phyloP scores from a whole-genome alignment of 805 yeast genomes.

The Osmozyma mogii region DNA sequence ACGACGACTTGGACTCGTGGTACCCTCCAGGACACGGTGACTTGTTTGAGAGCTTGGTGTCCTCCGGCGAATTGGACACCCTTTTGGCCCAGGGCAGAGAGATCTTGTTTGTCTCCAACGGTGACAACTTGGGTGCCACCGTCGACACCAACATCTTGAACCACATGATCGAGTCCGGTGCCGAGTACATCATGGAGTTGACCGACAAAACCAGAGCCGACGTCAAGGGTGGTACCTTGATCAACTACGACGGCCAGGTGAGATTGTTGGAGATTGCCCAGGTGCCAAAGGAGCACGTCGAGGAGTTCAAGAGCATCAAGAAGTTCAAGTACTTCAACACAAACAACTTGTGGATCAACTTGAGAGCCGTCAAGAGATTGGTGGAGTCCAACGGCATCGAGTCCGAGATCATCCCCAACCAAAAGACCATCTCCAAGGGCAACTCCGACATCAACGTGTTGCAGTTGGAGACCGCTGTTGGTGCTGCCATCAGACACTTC shows the following conservation, averaged over 20 bases:
- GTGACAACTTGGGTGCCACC: slow-evolving; percentile 98
- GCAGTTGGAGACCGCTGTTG: slow-evolving; percentile 97
- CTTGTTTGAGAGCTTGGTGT: slow-evolving; percentile 80
- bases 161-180: slow-evolving; percentile 85
- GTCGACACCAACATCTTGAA: slow-evolving; percentile 84
- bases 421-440: slow-evolving; percentile 74
- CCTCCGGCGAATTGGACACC: slow-evolving; percentile 87
- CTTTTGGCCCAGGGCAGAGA: slow-evolving; percentile 91
- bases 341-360: slow-evolving; percentile 94
- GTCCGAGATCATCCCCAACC: slow-evolving; percentile 94
- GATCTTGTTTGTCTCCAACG: slow-evolving; percentile 89
- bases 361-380: slow-evolving; percentile 88
- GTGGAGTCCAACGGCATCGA: slow-evolving; percentile 76
- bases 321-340: slow-evolving; percentile 98
- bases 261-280: slow-evolving; percentile 95
- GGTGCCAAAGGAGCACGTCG: slow-evolving; percentile 97
- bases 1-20: slow-evolving; percentile 81
- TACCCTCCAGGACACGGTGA: slow-evolving; percentile 99
- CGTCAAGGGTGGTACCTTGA: slow-evolving; percentile 98
- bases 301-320: slow-evolving; percentile 95
- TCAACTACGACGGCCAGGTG: slow-evolving; percentile 91
- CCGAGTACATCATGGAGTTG: slow-evolving; percentile 97
- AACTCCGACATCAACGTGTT: slow-evolving; percentile 73
- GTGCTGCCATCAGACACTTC: slow-evolving; percentile 97
- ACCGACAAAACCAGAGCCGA: slow-evolving; percentile 99